phyloP scores from a whole-genome alignment of 75 land plant genomes.

The Selaginella moellendorffii region DNA sequence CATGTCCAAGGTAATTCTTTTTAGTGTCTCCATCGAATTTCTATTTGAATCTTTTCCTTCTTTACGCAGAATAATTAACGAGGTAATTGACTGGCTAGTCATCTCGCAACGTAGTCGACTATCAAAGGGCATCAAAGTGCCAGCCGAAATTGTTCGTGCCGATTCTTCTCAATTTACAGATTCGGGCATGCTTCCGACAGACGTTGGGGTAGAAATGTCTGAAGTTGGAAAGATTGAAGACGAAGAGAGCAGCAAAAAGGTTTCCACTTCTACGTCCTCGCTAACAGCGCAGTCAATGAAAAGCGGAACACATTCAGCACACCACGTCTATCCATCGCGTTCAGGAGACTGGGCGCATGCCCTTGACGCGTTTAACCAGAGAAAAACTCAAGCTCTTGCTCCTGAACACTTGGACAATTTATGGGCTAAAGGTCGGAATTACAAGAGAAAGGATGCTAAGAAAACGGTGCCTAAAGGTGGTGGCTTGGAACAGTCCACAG shows the following conservation, averaged over 20 bases:
- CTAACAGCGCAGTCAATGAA: too few species aligned
- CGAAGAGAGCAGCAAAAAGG: not conserved
- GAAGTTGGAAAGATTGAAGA: not conserved
- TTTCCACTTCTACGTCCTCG: too few species aligned
- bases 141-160: too few species aligned
- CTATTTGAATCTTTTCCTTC: too few species aligned
- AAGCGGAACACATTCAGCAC: too few species aligned
- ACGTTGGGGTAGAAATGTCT: not conserved
- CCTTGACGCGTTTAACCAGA: slow-evolving; percentile 62
- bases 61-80: not conserved
- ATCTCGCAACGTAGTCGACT: too few species aligned
- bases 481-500: not conserved
- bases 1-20: slow-evolving; percentile 49
- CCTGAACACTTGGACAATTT: slow-evolving; percentile 97
- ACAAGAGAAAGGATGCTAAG: slow-evolving; percentile 35
- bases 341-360: slow-evolving; percentile 67
- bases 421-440: slow-evolving; percentile 91
- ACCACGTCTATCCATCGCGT: not conserved
- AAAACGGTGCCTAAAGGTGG: slow-evolving; percentile 4
- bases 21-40: too few species aligned
- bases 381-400: slow-evolving; percentile 67
- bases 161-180: too few species aligned
- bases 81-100: not conserved
- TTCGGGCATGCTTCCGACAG: not conserved
- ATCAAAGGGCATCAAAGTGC: too few species aligned